Evolutionary conservation across 2,329 filamentous ascomycete species (phyloP).

Genomic region (Phoma sp.): DNA sequence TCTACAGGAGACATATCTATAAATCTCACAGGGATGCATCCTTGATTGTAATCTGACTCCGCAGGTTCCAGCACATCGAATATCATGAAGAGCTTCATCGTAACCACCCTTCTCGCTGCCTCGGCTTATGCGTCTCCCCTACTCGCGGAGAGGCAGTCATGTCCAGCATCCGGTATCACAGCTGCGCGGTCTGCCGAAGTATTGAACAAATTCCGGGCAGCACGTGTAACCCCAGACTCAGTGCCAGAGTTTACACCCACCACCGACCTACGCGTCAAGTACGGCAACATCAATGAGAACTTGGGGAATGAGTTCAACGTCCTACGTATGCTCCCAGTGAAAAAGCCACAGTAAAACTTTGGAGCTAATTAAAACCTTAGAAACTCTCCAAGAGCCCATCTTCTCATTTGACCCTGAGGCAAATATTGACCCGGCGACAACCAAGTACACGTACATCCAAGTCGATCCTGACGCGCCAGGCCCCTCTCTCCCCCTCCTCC

Average conservation of each 20-base stretch:
- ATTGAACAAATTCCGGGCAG: not conserved
- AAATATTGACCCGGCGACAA: not conserved
- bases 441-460: slow-evolving; percentile 12
- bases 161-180: slow-evolving; percentile 1
- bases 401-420: not conserved
- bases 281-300: slow-evolving; percentile 9
- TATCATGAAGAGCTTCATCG: not conserved
- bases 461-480: slow-evolving; percentile 7
- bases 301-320: slow-evolving; percentile 5
- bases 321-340: not conserved
- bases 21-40: not conserved
- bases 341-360: not conserved
- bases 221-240: not conserved
- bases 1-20: not conserved
- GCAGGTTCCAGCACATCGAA: not conserved
- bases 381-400: too few species aligned
- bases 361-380: too few species aligned
- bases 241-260: slow-evolving; percentile 7
- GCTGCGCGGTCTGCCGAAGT: slow-evolving; percentile 1
- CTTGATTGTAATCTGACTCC: too few species aligned
- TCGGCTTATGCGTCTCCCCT: not conserved
- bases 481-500: slow-evolving; percentile 6
- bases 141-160: not conserved
- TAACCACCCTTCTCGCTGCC: not conserved
- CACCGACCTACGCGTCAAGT: slow-evolving; percentile 4